A percentile compares a stretch with the other conserved stretches of the same genome.
phyloP scores from a whole-genome alignment of 108 stramenopile species.

The Pseudonitzschia multiseries region DNA sequence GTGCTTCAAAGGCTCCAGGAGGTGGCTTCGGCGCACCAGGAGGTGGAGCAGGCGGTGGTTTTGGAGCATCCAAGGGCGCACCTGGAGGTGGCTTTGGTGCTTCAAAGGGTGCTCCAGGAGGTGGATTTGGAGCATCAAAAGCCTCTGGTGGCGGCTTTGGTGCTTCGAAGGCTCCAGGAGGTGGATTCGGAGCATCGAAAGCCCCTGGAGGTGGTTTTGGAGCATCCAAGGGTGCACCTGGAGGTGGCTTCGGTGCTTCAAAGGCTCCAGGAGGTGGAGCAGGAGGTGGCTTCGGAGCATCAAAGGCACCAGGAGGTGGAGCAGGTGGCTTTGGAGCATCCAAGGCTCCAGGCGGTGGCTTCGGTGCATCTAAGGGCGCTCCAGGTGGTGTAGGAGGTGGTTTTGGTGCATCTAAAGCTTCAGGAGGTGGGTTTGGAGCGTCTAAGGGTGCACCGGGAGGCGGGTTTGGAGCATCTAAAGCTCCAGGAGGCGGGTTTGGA shows the following conservation, averaged over 20 bases:
- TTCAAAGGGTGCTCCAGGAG: not conserved
- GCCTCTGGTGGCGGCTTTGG: no score
- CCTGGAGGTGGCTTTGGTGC: not conserved
- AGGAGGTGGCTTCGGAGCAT: not conserved
- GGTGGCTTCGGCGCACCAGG: not conserved
- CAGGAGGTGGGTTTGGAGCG: not conserved
- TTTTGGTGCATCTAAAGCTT: not conserved
- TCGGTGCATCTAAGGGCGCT: not conserved
- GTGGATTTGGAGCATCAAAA: no score
- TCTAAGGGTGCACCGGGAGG: not conserved
- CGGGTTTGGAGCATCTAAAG: not conserved
- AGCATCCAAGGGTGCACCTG: not conserved
- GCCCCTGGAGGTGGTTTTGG: not conserved
- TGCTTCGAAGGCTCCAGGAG: no score
- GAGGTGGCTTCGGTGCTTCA: not conserved
- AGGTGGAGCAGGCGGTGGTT: not conserved
- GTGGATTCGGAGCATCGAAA: not conserved
- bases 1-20: not conserved
- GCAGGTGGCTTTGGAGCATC: not conserved
- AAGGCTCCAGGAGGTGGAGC: not conserved
- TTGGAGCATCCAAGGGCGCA: not conserved
- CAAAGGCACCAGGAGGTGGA: not conserved
- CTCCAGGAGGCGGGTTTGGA: no score
- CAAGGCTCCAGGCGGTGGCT: not conserved
- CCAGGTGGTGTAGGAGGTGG: not conserved